These are phyloP conservation scores for Arthrocladium fulminans DNA, from an alignment of 2,329 filamentous ascomycete species.

Conservation along the genomic window DNA sequence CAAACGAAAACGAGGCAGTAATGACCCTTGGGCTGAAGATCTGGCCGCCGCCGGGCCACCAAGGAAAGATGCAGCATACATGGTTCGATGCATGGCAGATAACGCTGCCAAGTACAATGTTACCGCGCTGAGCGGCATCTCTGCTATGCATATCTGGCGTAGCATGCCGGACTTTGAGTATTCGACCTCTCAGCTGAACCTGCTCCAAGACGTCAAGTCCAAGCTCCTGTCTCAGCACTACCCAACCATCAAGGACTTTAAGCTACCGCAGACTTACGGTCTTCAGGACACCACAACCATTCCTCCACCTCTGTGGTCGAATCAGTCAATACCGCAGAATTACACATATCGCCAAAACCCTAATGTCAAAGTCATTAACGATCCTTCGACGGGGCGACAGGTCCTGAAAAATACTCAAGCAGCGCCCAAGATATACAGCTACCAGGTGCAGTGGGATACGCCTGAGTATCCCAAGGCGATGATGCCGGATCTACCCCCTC, in stretches of 20 bases:
- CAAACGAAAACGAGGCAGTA: constrained; percentile 71
- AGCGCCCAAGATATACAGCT: constrained; percentile 51
- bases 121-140: constrained; percentile 62
- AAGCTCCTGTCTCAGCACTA: constrained; percentile 64
- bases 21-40: constrained; percentile 53
- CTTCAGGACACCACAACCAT: constrained; percentile 59
- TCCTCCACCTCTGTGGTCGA: constrained; percentile 44
- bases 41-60: constrained; percentile 31
- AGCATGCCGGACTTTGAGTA: constrained; percentile 77
- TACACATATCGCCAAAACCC: constrained; percentile 73
- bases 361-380: constrained; percentile 55
- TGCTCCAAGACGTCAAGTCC: constrained; percentile 62
- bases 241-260: constrained; percentile 56
- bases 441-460: constrained; percentile 53
- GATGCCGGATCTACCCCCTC: constrained; percentile 10
- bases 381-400: constrained; percentile 49
- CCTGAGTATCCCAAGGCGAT: constrained; percentile 48
- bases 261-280: constrained; percentile 55
- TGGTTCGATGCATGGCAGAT: constrained; percentile 60
- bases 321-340: constrained; percentile 23
- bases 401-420: constrained; percentile 49
- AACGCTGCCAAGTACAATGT: constrained; percentile 59
- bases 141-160: constrained; percentile 78
- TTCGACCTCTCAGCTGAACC: constrained; percentile 57
- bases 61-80: constrained; percentile 43